Percentiles rank a stretch among this genome's conserved stretches.
phyloP scores from a whole-genome alignment of 1,284 basidiomycete species.

The Ceratobasidium sp. region DNA sequence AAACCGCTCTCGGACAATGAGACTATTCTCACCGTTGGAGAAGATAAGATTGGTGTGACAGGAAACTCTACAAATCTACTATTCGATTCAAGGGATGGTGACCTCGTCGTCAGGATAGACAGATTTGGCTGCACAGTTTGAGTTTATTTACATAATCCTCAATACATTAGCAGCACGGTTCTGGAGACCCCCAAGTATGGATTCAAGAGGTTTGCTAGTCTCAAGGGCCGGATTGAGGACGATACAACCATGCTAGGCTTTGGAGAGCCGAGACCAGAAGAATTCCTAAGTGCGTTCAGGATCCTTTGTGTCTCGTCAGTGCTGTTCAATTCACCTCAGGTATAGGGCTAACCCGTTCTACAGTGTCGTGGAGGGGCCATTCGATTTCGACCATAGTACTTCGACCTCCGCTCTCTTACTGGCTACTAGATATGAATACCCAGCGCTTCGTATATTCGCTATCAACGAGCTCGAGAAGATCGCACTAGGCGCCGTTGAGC shows the following conservation, averaged over 20 bases:
- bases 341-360: too few species aligned
- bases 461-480: slow-evolving; percentile 15
- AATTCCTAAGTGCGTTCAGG: slow-evolving; percentile 20
- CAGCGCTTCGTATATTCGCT: background rate
- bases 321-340: background rate
- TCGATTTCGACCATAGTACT: slow-evolving; percentile 5
- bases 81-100: slow-evolving; percentile 24
- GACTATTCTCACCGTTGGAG: too few species aligned
- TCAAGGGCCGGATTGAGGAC: slow-evolving; percentile 10
- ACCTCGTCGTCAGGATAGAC: slow-evolving; percentile 7
- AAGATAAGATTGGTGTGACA: too few species aligned
- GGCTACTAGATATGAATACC: background rate
- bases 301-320: slow-evolving; percentile 36
- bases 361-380: slow-evolving; percentile 7
- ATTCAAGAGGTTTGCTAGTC: slow-evolving; percentile 16
- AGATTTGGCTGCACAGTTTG: too few species aligned
- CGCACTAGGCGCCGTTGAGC: slow-evolving; percentile 1
- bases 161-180: slow-evolving; percentile 11
- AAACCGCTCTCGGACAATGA: too few species aligned
- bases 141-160: background rate
- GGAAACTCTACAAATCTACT: too few species aligned
- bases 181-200: slow-evolving; percentile 22
- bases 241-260: background rate
- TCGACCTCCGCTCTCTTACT: background rate
- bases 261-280: background rate